A percentile compares a stretch with the other conserved stretches of the same genome.
These are phyloP conservation scores for Byssothecium circinans DNA, from an alignment of 2,329 filamentous ascomycete species.

Conservation along the genomic window DNA sequence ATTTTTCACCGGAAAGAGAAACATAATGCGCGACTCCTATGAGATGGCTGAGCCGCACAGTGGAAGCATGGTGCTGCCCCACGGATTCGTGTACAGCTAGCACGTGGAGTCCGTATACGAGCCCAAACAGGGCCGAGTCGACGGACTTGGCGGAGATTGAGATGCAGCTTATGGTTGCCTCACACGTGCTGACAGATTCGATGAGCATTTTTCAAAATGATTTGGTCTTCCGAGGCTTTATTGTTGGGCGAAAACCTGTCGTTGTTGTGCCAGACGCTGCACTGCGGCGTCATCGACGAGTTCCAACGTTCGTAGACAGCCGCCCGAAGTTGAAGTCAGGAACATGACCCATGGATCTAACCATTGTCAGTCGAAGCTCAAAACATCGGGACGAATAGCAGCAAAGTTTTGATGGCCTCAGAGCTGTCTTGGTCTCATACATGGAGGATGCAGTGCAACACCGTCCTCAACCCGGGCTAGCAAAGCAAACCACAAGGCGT, in stretches of 20 bases:
- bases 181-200: neutral
- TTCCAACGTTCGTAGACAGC: neutral
- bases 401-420: neutral
- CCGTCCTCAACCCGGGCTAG: neutral
- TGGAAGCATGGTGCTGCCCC: no score
- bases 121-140: constrained; percentile 1
- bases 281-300: neutral
- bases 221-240: neutral
- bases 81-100: no score
- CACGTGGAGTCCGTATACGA: constrained; percentile 1
- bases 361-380: neutral
- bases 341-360: neutral
- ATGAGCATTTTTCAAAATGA: neutral
- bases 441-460: constrained; percentile 2
- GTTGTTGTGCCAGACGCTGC: neutral
- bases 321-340: no score
- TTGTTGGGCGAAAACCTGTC: neutral
- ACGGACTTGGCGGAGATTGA: constrained; percentile 8
- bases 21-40: no score
- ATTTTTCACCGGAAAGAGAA: no score
- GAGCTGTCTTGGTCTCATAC: constrained; percentile 13
- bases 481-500: constrained; percentile 4
- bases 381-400: neutral
- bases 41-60: no score
- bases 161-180: neutral